A percentile compares a stretch with the other conserved stretches of the same genome.
These are phyloP conservation scores for Talaromyces wortmannii DNA, from an alignment of 495 filamentous ascomycete genomes.

Conservation along the genomic window DNA sequence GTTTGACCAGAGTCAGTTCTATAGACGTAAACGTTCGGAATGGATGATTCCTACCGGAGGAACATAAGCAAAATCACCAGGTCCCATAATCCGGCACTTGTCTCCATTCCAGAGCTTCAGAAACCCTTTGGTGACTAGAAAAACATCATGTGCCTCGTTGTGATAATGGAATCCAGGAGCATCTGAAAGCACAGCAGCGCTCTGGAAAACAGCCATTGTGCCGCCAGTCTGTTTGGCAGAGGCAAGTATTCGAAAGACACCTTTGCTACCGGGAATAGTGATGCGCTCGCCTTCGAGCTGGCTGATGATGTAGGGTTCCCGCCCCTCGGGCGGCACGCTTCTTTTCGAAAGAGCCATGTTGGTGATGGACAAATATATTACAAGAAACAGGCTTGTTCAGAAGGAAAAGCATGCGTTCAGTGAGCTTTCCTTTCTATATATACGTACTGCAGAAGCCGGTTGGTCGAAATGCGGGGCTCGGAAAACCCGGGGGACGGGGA, in stretches of 20 bases:
- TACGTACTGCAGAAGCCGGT: too few species aligned
- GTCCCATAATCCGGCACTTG: constrained; percentile 33
- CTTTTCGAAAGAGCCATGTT: too few species aligned
- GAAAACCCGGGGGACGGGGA: too few species aligned
- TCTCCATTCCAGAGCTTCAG: constrained; percentile 41
- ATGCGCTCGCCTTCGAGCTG: constrained; percentile 37
- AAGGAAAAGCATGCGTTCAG: too few species aligned
- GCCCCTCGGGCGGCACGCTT: constrained; percentile 12
- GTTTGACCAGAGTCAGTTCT: neutral
- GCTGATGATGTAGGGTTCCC: constrained; percentile 31
- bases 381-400: too few species aligned
- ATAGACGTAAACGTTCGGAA: neutral
- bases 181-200: constrained; percentile 31
- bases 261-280: constrained; percentile 37
- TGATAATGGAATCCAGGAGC: constrained; percentile 43
- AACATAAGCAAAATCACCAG: constrained; percentile 43
- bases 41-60: constrained; percentile 26
- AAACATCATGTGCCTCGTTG: constrained; percentile 41
- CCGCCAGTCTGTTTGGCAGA: constrained; percentile 38
- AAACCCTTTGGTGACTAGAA: constrained; percentile 38
- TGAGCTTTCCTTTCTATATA: too few species aligned
- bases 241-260: constrained; percentile 34
- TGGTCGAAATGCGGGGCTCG: too few species aligned
- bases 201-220: constrained; percentile 38
- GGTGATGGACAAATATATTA: too few species aligned